phyloP scores from a whole-genome alignment of 345 rosid genomes.

The Excoecaria cochinchinensis region DNA sequence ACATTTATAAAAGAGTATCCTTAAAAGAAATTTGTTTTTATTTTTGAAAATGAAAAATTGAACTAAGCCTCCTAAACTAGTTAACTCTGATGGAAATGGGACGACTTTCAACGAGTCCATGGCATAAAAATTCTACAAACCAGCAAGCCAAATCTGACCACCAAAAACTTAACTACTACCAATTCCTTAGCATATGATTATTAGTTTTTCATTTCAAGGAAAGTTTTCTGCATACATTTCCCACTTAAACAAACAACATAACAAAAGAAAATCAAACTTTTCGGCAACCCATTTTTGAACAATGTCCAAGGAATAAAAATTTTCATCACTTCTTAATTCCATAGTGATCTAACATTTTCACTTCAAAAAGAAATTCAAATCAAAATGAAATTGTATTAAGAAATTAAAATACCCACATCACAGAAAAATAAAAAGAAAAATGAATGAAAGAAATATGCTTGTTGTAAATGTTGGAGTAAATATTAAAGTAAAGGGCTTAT shows the following conservation, averaged over 20 bases:
- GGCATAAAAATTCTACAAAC: neutral
- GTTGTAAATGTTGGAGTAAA: conserved; percentile 98
- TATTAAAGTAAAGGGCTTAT: too few species aligned
- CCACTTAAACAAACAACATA: neutral
- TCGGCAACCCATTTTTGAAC: neutral
- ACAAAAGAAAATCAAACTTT: neutral
- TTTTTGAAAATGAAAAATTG: neutral
- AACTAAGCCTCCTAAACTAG: too few species aligned
- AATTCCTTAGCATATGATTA: neutral
- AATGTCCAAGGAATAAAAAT: neutral
- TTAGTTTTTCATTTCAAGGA: neutral
- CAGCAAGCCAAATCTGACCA: neutral
- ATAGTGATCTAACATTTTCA: neutral
- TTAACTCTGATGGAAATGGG: neutral
- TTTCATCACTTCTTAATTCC: neutral
- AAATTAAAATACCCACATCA: neutral
- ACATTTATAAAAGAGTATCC: neutral
- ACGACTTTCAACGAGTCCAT: neutral
- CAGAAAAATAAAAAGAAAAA: neutral
- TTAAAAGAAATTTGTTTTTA: neutral
- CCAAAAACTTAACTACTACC: neutral
- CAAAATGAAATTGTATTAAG: neutral
- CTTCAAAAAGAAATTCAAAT: neutral
- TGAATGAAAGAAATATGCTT: conserved; percentile 59
- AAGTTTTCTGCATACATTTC: neutral